phyloP scores from a whole-genome alignment of 2,329 filamentous ascomycete genomes.

The Pestalotiopsis sp. region DNA sequence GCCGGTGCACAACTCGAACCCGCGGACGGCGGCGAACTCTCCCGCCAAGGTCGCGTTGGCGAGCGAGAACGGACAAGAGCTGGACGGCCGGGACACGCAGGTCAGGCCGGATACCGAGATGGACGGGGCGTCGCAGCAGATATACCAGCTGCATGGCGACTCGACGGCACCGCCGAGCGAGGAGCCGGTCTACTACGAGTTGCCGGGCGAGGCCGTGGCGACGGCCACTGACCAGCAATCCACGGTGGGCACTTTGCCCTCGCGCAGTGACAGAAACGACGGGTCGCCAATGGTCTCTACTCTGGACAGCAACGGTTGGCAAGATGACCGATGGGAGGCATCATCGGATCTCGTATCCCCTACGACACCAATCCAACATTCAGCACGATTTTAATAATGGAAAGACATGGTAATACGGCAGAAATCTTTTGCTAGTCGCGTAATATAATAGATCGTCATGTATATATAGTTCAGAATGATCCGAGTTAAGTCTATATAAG shows the following conservation, averaged over 20 bases:
- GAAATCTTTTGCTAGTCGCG: no score
- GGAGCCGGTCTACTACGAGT: conserved; percentile 27
- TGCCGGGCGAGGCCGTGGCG: conserved; percentile 22
- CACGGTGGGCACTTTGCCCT: conserved; percentile 16
- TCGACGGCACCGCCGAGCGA: conserved; percentile 16
- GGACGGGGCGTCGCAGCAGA: conserved; percentile 21
- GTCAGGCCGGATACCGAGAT: conserved; percentile 18
- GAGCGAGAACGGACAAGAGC: neutral
- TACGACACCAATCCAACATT: conserved; percentile 20
- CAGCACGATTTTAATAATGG: neutral
- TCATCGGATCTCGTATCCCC: conserved; percentile 29
- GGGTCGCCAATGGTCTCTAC: conserved; percentile 29
- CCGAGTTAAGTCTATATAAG: neutral
- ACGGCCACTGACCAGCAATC: conserved; percentile 16
- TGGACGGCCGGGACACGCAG: conserved; percentile 16
- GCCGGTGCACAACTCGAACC: conserved; percentile 31
- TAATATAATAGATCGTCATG: no score
- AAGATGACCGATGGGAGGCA: conserved; percentile 18
- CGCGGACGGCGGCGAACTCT: conserved; percentile 16
- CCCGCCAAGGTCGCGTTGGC: conserved; percentile 15
- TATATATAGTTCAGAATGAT: no score
- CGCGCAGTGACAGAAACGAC: conserved; percentile 16
- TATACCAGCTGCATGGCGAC: conserved; percentile 19
- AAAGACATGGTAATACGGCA: no score
- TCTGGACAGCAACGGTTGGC: conserved; percentile 19